Base-by-base conservation (phyloP, 2,329 filamentous ascomycete species). In the Aspergillus unguis region DNA sequence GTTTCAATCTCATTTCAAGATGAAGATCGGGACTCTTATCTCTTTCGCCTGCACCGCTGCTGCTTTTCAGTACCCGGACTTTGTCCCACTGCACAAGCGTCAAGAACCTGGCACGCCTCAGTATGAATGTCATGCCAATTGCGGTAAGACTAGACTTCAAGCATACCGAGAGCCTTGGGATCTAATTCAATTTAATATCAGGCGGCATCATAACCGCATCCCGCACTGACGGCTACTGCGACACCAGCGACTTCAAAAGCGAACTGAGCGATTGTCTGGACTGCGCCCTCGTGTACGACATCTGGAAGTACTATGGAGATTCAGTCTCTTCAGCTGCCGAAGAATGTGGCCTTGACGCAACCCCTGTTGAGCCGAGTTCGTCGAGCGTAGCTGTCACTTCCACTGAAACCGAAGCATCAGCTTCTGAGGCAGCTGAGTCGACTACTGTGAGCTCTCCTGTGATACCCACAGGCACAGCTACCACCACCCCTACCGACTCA, bases 241-340 rank as follows among this genome's bases (percentile, higher is more conserved):
- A 38, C 44, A 26, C 36, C 9, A 47, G 38, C 7, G 23, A 43
- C 23, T 47, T 54, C 25, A n/a, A 44, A 44, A 38, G 26, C 7
- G 27, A 32, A 9, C 36, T 47, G 2, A 47, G 17, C 26, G 36
- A 25, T 8, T 54, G 52, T n/a, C 10, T 54, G 29, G 42, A 40
- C 38, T 47, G 47, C 11, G 52, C 52, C 11, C 31, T 54, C 3
- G 44, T 32, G 10, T 50, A 43, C 6, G 37, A 54, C 17, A 50
- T 54, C 33, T 54, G 52, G 52, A 46, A 42, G 26, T 54, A 54
- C 47, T 54, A 54, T 26, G 47, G 43, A 7, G 44, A 35, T 33
- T 54, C 47, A 1, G 47, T 54, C 2, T 46, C 42, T 11, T 33
- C 35, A n/a, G 52, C 47, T 17, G 52, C 43, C 9, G 49, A 44